A percentile compares a stretch with the other conserved stretches of the same genome.
phyloP scores from a whole-genome alignment of 345 rosid species.

The Salix arbutifolia region DNA sequence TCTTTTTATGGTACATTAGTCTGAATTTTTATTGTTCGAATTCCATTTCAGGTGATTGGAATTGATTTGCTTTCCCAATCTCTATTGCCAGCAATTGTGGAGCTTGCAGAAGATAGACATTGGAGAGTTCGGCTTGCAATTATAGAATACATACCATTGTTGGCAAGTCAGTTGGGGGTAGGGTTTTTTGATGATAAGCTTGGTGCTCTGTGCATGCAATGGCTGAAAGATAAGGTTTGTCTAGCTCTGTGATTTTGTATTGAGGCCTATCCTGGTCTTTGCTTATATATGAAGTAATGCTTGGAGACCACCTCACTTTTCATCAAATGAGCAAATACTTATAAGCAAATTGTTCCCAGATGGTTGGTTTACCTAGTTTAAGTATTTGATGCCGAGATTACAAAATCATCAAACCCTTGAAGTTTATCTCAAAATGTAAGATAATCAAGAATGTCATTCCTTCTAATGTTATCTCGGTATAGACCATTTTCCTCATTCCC shows the following conservation, averaged over 20 bases:
- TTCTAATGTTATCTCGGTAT: neutral
- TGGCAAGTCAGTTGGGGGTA: slow-evolving; percentile 93
- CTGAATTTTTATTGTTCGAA: neutral
- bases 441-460: neutral
- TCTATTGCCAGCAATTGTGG: slow-evolving; percentile 89
- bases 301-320: neutral
- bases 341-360: neutral
- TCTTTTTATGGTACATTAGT: neutral
- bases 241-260: neutral
- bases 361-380: neutral
- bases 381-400: neutral
- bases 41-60: slow-evolving; percentile 72
- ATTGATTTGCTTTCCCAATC: slow-evolving; percentile 92
- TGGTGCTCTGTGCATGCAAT: slow-evolving; percentile 94
- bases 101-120: slow-evolving; percentile 96
- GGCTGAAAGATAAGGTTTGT: slow-evolving; percentile 91
- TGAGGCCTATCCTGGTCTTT: neutral
- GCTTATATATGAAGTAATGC: neutral
- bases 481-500: neutral
- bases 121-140: slow-evolving; percentile 97
- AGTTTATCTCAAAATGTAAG: neutral
- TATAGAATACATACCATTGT: slow-evolving; percentile 87
- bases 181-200: slow-evolving; percentile 92
- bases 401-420: neutral
- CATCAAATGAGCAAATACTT: neutral